phyloP scores from a whole-genome alignment of 1,284 basidiomycete species.

The Puccinia triticina region DNA sequence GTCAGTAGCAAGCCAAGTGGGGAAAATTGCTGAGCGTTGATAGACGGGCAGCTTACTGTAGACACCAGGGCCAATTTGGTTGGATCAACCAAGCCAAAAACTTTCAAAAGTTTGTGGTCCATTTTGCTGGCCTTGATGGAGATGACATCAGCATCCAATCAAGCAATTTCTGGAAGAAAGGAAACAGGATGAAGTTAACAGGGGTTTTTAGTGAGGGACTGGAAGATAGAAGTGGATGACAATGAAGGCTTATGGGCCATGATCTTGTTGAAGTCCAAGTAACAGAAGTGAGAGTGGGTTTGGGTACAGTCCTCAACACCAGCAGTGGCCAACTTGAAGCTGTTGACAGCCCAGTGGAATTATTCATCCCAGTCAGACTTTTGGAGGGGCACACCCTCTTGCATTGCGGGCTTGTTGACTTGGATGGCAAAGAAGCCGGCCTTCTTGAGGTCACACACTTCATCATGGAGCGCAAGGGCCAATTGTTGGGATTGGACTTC shows the following conservation, averaged over 20 bases:
- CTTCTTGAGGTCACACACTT: slow-evolving; percentile 95
- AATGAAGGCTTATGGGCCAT: slow-evolving; percentile 39
- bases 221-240: background rate
- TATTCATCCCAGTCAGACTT: slow-evolving; percentile 91
- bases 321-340: slow-evolving; percentile 92
- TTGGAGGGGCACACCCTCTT: slow-evolving; percentile 94
- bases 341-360: slow-evolving; percentile 95
- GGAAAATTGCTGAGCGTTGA: slow-evolving; percentile 54
- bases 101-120: slow-evolving; percentile 93
- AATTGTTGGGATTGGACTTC: slow-evolving; percentile 98
- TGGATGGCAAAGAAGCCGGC: slow-evolving; percentile 97
- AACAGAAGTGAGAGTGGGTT: slow-evolving; percentile 98
- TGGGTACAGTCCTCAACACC: slow-evolving; percentile 89
- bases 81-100: slow-evolving; percentile 92
- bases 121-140: slow-evolving; percentile 84
- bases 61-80: slow-evolving; percentile 94
- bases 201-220: background rate
- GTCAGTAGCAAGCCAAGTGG: background rate
- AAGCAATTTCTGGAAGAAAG: slow-evolving; percentile 93
- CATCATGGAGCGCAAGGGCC: slow-evolving; percentile 95
- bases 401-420: slow-evolving; percentile 99
- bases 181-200: background rate
- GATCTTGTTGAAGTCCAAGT: slow-evolving; percentile 68
- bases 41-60: slow-evolving; percentile 58
- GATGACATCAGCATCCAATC: slow-evolving; percentile 98